Base-by-base conservation (phyloP, 73 alveolate genomes). In the Halteria grandinella region DNA sequence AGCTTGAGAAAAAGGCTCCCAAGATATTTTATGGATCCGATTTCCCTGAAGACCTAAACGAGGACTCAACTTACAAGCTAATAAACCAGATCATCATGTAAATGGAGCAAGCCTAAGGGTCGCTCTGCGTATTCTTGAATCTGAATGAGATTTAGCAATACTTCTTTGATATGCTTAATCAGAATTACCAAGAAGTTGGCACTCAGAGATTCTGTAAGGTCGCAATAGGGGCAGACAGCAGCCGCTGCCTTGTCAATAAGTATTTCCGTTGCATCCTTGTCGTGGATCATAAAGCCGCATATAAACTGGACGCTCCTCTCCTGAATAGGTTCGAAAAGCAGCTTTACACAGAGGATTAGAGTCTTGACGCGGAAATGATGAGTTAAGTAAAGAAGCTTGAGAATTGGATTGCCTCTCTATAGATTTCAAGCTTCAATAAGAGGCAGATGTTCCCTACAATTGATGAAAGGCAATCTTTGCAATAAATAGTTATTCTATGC, bases 101-200 rank as follows among this genome's bases (percentile, higher is more conserved):
- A 32, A 84, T 84, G 93, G 93, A 84, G 40, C 57, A 43, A n/a
- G n/a, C n/a, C n/a, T n/a, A n/a, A 31, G 92, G 92, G 24, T 43
- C 62, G 2, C 17, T 51, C 2, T 31, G 75, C 20, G 50, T 83
- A 0, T 43, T 83, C 71, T n/a, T 37, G n/a, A 74, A 83, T 25
- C 54, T 74, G 28, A 74, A 83, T 11, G 54, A 57, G 21, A 77
- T 83, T 0, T 83, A 83, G 40, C 51, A 83, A 20, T 44, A 69
- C 6, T 52, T 83, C 63, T 83, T 57, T 58, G 92, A 83, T 74
- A 36, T 83, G 71, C 72, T 83, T 27, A 83, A 83, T 33, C 55
- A 83, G 41, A 83, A 74, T 52, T 83, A 53, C 37, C 18, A 32
- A 0, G 62, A 55, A 18, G 43, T 36, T 14, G 86, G 59, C 11